phyloP scores from a whole-genome alignment of 2,329 filamentous ascomycete species.

The Elsinoe ampelina region DNA sequence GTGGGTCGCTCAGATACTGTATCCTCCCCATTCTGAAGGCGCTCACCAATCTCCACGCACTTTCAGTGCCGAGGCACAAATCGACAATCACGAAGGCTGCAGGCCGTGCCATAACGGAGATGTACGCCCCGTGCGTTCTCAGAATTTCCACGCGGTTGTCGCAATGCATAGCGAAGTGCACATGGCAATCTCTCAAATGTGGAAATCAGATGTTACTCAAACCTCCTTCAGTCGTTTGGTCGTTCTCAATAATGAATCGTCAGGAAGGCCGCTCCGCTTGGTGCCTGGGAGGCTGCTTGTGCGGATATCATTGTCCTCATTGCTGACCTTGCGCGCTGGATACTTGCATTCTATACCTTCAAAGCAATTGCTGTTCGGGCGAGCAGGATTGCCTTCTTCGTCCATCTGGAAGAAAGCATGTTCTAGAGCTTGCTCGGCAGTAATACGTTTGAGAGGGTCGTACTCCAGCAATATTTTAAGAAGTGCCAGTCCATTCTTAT shows the following conservation, averaged over 20 bases:
- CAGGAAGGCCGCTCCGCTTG: constrained; percentile 75
- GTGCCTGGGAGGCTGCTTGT: constrained; percentile 82
- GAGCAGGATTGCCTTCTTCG: constrained; percentile 1
- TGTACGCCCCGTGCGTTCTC: no score
- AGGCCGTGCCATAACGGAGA: no score
- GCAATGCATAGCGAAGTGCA: no score
- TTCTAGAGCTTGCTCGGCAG: constrained; percentile 77
- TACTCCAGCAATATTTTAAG: constrained; percentile 81
- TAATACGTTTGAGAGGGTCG: constrained; percentile 79
- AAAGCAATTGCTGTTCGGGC: constrained; percentile 69
- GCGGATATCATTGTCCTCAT: constrained; percentile 90
- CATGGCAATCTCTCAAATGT: neutral
- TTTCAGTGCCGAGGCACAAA: no score
- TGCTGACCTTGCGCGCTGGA: constrained; percentile 83
- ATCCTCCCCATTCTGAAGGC: no score
- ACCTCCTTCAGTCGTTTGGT: constrained; percentile 46
- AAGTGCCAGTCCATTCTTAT: constrained; percentile 63
- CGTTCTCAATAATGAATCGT: constrained; percentile 60
- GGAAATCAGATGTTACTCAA: constrained; percentile 14
- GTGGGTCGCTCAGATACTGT: no score
- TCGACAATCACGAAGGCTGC: no score
- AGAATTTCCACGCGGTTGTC: no score
- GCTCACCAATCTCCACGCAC: no score
- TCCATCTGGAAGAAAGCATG: constrained; percentile 68
- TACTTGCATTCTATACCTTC: constrained; percentile 83